Conservation (phyloP, 2,329 filamentous ascomycete species). For the Phaeosphaeria sp. region DNA sequence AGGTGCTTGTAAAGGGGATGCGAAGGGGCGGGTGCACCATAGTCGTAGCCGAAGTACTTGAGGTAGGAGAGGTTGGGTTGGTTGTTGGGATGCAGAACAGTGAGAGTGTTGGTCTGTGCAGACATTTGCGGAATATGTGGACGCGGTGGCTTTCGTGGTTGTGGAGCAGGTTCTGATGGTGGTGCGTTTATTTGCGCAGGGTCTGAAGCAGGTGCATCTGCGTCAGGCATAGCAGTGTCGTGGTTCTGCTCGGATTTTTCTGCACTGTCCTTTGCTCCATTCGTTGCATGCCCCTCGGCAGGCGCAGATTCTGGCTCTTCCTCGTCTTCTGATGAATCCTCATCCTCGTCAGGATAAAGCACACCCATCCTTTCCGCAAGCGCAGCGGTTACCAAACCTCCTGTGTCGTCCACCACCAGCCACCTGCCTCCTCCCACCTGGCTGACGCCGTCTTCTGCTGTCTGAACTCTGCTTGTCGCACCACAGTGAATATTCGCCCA, state of each 20-base stretch:
- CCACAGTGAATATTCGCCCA: conserved; percentile 89
- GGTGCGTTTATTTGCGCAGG: conserved; percentile 5
- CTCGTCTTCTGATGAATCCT: conserved; percentile 30
- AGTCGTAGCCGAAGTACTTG: conserved; percentile 88
- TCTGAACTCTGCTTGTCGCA: conserved; percentile 46
- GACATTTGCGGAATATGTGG: conserved; percentile 62
- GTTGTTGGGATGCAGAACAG: conserved; percentile 78
- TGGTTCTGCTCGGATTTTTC: conserved; percentile 9
- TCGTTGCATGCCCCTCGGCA: conserved; percentile 3
- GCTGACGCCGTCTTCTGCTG: conserved; percentile 39
- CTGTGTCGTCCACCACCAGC: conserved; percentile 86
- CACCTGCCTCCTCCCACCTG: conserved; percentile 66
- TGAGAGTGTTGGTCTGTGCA: conserved; percentile 76
- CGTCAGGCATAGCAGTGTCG: conserved; percentile 28
- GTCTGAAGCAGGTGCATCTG: conserved; percentile 8
- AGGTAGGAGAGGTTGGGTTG: conserved; percentile 88
- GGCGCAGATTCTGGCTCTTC: neutral
- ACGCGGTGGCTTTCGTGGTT: conserved; percentile 35
- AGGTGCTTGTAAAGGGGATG: conserved; percentile 86
- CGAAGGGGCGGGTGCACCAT: conserved; percentile 62
- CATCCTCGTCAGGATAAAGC: conserved; percentile 60
- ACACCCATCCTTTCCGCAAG: conserved; percentile 90
- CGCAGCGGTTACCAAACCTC: conserved; percentile 79
- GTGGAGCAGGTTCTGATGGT: conserved; percentile 29
- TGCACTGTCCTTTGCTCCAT: conserved; percentile 7